Base-by-base conservation (phyloP, 345 rosid genomes). In the Stellera chamaejasme region DNA sequence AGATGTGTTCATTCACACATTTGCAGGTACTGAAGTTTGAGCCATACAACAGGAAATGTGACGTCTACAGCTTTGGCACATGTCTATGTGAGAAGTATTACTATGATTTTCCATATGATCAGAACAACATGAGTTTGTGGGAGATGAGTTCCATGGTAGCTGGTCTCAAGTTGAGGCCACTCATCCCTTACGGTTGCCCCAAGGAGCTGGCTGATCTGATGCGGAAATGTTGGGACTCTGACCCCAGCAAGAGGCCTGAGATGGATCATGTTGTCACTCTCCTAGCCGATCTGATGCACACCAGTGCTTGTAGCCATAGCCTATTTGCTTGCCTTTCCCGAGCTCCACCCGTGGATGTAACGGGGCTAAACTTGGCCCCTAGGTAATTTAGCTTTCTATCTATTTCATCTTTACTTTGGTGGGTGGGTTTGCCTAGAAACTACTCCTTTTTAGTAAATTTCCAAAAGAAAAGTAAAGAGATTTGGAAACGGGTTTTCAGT, bases 201-300 rank as follows among this genome's bases (percentile, higher is more conserved):
- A 32, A 47, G 6, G 9, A 15, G 3, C 16, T 68, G 4, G 67
- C 67, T 44, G 3, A 39, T 13, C 43, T 68, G 28, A 68, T 62
- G 67, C 32, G 39, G 47, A 16, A 10, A 48, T 62, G 72, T 45
- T 68, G 72, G 72, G 55, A 62, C 14, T 27, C 44, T 45, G 55
- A 62, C 32, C 63, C 72, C 1, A 45, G 26, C 16, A 56, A 45
- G 53, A 51, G 72, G 42, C 63, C 67, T 10, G 72, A 62, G 54
- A 68, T 68, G 71, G 32, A 61, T 10, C 60, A 55, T 9, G 66
- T 61, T 8, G 58, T 61, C 23, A 19, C 23, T 19, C 23, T 19
- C 23, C 1, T 19, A 19, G 23, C 23, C 23, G 23, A 19, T 19
- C 23, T 19, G 23, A 19, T 19, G 23, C 23, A 1, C 23, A 19